Conservation (phyloP, 2,329 filamentous ascomycete genomes). For the Furcasterigmium sp. region DNA sequence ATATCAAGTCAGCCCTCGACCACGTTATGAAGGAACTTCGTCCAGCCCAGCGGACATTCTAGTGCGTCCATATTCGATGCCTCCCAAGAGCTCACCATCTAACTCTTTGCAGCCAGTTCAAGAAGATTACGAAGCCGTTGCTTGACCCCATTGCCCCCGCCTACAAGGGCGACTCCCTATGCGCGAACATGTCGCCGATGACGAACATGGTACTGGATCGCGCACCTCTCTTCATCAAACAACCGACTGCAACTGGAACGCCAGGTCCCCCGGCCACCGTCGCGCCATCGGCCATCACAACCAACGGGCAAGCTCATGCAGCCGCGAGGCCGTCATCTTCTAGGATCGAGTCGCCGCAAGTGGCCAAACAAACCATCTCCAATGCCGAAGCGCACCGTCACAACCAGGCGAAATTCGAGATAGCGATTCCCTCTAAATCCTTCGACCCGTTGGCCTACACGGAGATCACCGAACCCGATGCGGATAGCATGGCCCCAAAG, state of each 20-base stretch:
- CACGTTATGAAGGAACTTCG: slow-evolving; percentile 72
- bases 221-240: slow-evolving; percentile 32
- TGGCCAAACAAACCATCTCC: slow-evolving; percentile 6
- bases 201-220: slow-evolving; percentile 41
- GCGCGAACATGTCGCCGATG: slow-evolving; percentile 44
- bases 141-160: slow-evolving; percentile 19
- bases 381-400: slow-evolving; percentile 24
- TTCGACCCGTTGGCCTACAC: slow-evolving; percentile 31
- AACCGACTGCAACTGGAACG: slow-evolving; percentile 23
- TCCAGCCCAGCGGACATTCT: slow-evolving; percentile 64
- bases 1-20: slow-evolving; percentile 65
- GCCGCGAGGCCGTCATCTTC: not conserved
- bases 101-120: slow-evolving; percentile 46
- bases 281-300: not conserved
- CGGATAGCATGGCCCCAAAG: slow-evolving; percentile 7
- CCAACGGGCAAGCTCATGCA: not conserved
- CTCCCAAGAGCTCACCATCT: not conserved
- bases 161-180: slow-evolving; percentile 18
- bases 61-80: slow-evolving; percentile 38
- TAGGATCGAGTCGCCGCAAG: slow-evolving; percentile 5
- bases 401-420: slow-evolving; percentile 37
- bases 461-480: slow-evolving; percentile 18
- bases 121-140: slow-evolving; percentile 34
- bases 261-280: slow-evolving; percentile 5
- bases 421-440: slow-evolving; percentile 40